Percentiles rank a stretch among this genome's conserved stretches.
These are phyloP conservation scores for Ceratocystiopsis minuta DNA, from an alignment of 2,329 filamentous ascomycete genomes.

Conservation along the genomic window DNA sequence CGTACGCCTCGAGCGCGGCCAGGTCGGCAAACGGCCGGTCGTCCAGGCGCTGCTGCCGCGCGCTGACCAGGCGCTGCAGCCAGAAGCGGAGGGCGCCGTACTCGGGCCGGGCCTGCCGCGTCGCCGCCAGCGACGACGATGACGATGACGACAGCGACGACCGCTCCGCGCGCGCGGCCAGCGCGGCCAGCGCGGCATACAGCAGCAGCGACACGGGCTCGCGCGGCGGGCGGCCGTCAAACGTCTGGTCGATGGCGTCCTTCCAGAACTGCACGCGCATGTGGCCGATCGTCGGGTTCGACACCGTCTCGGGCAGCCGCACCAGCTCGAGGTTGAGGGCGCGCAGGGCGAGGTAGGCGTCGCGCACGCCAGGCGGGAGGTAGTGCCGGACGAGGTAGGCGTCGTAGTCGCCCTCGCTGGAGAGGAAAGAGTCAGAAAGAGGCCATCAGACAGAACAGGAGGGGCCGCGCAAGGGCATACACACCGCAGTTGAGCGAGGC, in stretches of 20 bases:
- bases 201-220: conserved; percentile 83
- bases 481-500: conserved; percentile 30
- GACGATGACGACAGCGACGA: too few species aligned
- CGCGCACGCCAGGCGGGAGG: conserved; percentile 53
- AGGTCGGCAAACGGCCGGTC: conserved; percentile 67
- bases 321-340: conserved; percentile 88
- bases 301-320: conserved; percentile 75
- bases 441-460: too few species aligned
- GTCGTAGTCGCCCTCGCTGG: conserved; percentile 52
- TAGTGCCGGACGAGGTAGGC: conserved; percentile 76
- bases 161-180: conserved; percentile 25
- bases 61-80: conserved; percentile 60
- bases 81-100: conserved; percentile 45
- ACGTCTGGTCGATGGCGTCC: conserved; percentile 61
- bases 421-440: too few species aligned
- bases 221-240: conserved; percentile 57
- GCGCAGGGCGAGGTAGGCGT: conserved; percentile 79
- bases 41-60: conserved; percentile 65
- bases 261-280: conserved; percentile 94
- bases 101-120: conserved; percentile 4
- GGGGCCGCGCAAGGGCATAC: too few species aligned
- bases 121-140: too few species aligned
- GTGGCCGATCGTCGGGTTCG: conserved; percentile 67
- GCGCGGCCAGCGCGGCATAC: conserved; percentile 48
- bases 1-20: conserved; percentile 64